These are phyloP conservation scores for Liquidambar formosana DNA, from an alignment of 164 flowering plant genomes.

Conservation along the genomic window DNA sequence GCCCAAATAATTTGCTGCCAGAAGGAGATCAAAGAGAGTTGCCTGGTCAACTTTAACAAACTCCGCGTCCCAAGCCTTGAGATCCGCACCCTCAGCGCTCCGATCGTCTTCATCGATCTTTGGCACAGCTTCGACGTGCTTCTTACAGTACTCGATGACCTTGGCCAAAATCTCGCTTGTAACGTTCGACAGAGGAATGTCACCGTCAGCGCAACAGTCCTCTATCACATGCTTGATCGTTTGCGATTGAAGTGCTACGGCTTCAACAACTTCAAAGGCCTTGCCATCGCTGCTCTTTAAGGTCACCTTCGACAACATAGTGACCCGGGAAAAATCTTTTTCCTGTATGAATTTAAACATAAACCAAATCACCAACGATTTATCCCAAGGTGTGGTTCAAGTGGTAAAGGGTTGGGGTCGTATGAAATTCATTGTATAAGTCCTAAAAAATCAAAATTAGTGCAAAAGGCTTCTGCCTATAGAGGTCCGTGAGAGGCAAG, in stretches of 20 bases:
- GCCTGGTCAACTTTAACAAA: slow-evolving; percentile 64
- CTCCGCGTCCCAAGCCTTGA: slow-evolving; percentile 54
- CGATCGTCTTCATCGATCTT: slow-evolving; percentile 12
- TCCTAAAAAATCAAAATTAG: too few relatives aligned
- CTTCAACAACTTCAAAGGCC: slow-evolving; percentile 40
- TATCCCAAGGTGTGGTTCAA: too few relatives aligned
- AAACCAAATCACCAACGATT: too few relatives aligned
- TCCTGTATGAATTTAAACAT: too few relatives aligned
- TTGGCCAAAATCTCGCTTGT: slow-evolving; percentile 41
- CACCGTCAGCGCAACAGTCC: slow-evolving; percentile 43
- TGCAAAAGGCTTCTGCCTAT: too few relatives aligned
- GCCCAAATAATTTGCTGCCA: slow-evolving; percentile 57
- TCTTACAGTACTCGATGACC: slow-evolving; percentile 49
- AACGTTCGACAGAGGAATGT: slow-evolving; percentile 52
- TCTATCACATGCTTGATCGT: slow-evolving; percentile 55
- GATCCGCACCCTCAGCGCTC: slow-evolving; percentile 25
- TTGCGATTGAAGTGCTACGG: slow-evolving; percentile 42
- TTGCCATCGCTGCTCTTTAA: slow-evolving; percentile 45
- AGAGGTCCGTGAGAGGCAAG: too few relatives aligned
- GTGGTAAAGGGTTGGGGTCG: too few relatives aligned
- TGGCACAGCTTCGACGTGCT: slow-evolving; percentile 36
- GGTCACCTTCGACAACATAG: slow-evolving; percentile 31
- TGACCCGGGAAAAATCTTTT: too few relatives aligned
- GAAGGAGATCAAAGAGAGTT: slow-evolving; percentile 59
- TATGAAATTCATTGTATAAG: too few relatives aligned